phyloP scores from a whole-genome alignment of 257 asterid species.

The Capsicum pubescens region DNA sequence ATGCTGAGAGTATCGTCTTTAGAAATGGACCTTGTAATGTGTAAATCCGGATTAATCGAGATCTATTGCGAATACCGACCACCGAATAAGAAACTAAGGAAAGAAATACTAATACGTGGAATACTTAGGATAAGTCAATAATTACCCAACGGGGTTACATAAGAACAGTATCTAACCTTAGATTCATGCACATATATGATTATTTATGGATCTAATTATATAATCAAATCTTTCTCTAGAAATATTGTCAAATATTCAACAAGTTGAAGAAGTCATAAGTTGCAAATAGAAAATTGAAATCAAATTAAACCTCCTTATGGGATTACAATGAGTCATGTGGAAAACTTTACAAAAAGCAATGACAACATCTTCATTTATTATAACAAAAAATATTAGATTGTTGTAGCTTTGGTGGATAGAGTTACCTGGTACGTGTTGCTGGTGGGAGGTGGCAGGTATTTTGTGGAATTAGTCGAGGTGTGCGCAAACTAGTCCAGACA shows the following conservation, averaged over 20 bases:
- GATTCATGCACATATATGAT: conserved; percentile 32
- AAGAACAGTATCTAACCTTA: conserved; percentile 35
- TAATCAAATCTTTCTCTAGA: conserved; percentile 26
- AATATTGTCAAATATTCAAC: not conserved
- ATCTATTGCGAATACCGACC: no score
- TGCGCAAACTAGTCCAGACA: no score
- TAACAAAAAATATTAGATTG: not conserved
- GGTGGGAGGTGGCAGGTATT: no score
- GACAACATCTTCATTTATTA: no score
- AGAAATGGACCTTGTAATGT: not conserved
- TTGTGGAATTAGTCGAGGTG: no score
- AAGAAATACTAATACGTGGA: not conserved
- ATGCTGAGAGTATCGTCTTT: accelerated
- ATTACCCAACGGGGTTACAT: not conserved
- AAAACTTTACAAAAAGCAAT: not conserved
- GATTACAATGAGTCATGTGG: not conserved
- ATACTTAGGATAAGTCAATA: not conserved
- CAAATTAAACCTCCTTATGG: not conserved
- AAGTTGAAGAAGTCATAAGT: not conserved
- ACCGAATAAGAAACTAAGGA: accelerated
- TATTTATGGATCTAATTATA: not conserved
- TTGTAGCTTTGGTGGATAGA: no score
- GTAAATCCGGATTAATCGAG: not conserved
- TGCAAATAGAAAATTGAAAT: not conserved
- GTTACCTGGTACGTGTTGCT: no score